Base-by-base conservation (phyloP, 441 rosid species). In the Breynia disticha region DNA sequence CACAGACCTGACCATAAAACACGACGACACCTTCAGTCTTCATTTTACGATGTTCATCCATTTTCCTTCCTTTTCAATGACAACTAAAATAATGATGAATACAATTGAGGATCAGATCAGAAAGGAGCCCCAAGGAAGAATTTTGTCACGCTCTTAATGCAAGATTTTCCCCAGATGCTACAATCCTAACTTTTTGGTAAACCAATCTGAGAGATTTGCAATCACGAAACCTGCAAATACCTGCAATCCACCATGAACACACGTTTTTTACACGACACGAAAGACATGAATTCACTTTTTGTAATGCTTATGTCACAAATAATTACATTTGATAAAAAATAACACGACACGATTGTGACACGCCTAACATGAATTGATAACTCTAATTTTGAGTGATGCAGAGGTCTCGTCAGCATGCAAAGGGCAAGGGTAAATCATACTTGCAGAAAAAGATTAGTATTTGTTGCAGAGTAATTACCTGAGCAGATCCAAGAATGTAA, bases 191-290 rank as follows among this genome's bases (percentile, higher is more conserved):
- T 73, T 84, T 61, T 61, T 76, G 4, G 98, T 74, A 61, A 78
- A 77, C 80, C 85, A 72, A 56, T 71, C 84, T 3, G 95, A 74
- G 48, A 86, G 63, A 68, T 88, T 91, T 1, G 94, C 97, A 63
- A 88, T 87, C 67, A 86, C 79, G 59, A 91, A 91, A 62, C 98
- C 97, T 48, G 83, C 90, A 64, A 91, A 91, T 13, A 88, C 98
- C 97, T 86, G 89, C 56, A 62, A 32, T 14, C 38, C 48, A 9
- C 35, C 35, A 28, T 28, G 7, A 28, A 28, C 35, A 28, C 9
- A 11, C 17, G 19, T 46, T 46, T n/a, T n/a, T n/a, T n/a, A n/a
- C n/a, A n/a, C n/a, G n/a, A n/a, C n/a, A n/a, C n/a, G n/a, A n/a
- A n/a, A n/a, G n/a, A n/a, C n/a, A n/a, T n/a, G n/a, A n/a, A n/a